Percentiles rank a stretch among this genome's conserved stretches.
Evolutionary conservation across 345 rosid species (phyloP).

Genomic region (Hibiscus trionum): DNA sequence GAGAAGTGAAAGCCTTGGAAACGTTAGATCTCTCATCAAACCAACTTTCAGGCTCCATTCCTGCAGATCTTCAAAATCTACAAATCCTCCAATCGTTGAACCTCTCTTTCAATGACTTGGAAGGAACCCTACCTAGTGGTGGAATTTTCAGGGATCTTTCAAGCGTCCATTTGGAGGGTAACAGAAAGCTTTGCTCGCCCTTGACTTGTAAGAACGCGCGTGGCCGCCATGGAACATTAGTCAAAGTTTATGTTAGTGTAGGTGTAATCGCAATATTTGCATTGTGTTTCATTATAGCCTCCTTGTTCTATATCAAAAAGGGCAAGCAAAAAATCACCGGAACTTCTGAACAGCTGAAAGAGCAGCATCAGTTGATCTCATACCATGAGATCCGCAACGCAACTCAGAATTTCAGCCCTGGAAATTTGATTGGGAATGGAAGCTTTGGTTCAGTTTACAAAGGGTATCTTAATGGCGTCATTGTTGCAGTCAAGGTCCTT

Average conservation of each 20-base stretch:
- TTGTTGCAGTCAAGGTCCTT: constrained; percentile 38
- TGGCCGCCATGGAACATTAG: background rate
- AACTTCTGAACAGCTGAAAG: constrained; percentile 12
- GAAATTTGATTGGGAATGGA: constrained; percentile 40
- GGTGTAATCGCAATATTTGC: constrained; percentile 7
- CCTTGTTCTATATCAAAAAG: background rate
- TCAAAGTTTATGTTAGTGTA: constrained; percentile 15
- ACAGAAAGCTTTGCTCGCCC: constrained; percentile 27
- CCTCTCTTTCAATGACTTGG: constrained; percentile 40
- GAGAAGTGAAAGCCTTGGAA: constrained; percentile 34
- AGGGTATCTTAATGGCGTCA: constrained; percentile 11
- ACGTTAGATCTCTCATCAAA: constrained; percentile 42
- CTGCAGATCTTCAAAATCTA: constrained; percentile 29
- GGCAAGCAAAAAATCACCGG: background rate
- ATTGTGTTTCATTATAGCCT: background rate
- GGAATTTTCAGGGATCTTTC: constrained; percentile 28
- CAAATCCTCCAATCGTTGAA: constrained; percentile 39
- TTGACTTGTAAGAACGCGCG: constrained; percentile 10
- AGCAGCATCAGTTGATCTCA: constrained; percentile 30
- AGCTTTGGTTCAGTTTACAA: constrained; percentile 36
- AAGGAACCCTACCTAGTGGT: constrained; percentile 29
- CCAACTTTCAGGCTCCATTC: constrained; percentile 41
- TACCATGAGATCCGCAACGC: constrained; percentile 39
- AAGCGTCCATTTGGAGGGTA: constrained; percentile 22
- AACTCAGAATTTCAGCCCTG: constrained; percentile 26